These are phyloP conservation scores for Suzukiozyma palmioleophila DNA, from an alignment of 1,139 yeast genomes.

Conservation along the genomic window DNA sequence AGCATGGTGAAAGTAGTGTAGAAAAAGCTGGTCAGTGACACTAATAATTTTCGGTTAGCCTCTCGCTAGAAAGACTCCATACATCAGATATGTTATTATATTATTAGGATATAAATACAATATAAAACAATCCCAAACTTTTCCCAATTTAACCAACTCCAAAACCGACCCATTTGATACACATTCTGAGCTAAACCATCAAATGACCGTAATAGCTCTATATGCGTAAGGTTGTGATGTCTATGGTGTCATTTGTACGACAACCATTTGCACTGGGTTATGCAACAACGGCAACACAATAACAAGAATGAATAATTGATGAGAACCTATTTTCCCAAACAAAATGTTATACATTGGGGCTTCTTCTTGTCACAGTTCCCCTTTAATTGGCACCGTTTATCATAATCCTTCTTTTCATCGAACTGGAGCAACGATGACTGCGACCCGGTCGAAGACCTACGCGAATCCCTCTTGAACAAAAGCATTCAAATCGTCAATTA, in stretches of 20 bases:
- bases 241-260: conserved; percentile 5
- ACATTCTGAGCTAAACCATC: not conserved
- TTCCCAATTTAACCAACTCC: conserved; percentile 4
- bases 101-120: conserved; percentile 4
- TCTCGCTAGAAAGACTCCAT: conserved; percentile 1
- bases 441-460: not conserved
- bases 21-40: no score
- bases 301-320: no score
- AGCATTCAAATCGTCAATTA: not conserved
- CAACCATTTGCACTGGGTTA: not conserved
- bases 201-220: conserved; percentile 1
- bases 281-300: no score
- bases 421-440: conserved; percentile 11
- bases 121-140: conserved; percentile 2
- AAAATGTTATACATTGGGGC: conserved; percentile 34
- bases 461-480: not conserved
- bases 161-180: conserved; percentile 2
- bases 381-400: conserved; percentile 34
- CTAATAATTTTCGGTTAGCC: no score
- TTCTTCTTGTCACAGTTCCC: conserved; percentile 17
- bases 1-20: no score
- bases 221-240: not conserved
- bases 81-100: conserved; percentile 3
- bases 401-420: conserved; percentile 45
- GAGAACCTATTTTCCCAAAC: conserved; percentile 29